phyloP scores from a whole-genome alignment of 371 early-diverging fungal species.

The Mortierella sp. region DNA sequence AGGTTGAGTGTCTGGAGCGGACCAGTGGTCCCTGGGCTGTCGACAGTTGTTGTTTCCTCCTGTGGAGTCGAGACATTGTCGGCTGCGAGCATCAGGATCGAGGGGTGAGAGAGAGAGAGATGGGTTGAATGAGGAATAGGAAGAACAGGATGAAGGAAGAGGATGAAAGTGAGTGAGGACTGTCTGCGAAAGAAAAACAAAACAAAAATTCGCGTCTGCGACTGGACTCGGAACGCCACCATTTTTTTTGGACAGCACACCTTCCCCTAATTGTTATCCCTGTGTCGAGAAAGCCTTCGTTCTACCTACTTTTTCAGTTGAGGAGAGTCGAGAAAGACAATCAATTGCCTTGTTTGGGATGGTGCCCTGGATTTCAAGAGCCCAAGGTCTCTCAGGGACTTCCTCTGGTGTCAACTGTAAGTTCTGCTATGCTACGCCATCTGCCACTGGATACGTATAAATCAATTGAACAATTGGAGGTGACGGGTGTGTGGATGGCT shows the following conservation, averaged over 20 bases:
- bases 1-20: slow-evolving; percentile 45
- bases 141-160: neutral
- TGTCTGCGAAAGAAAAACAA: neutral
- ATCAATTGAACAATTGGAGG: neutral
- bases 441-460: too few relatives aligned
- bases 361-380: neutral
- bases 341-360: neutral
- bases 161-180: neutral
- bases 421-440: too few relatives aligned
- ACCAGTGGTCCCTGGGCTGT: slow-evolving; percentile 8
- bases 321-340: neutral
- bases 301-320: neutral
- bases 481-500: neutral
- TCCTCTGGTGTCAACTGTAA: neutral
- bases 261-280: too few relatives aligned
- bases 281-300: neutral
- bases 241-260: too few relatives aligned
- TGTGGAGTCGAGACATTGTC: slow-evolving; percentile 12
- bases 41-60: slow-evolving; percentile 1
- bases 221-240: slow-evolving; percentile 8
- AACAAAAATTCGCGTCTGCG: slow-evolving; percentile 7
- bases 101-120: neutral
- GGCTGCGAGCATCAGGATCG: neutral
- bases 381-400: neutral
- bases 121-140: neutral